Base-by-base conservation (phyloP, 2,329 filamentous ascomycete species). In the Dactylellina leptospora region DNA sequence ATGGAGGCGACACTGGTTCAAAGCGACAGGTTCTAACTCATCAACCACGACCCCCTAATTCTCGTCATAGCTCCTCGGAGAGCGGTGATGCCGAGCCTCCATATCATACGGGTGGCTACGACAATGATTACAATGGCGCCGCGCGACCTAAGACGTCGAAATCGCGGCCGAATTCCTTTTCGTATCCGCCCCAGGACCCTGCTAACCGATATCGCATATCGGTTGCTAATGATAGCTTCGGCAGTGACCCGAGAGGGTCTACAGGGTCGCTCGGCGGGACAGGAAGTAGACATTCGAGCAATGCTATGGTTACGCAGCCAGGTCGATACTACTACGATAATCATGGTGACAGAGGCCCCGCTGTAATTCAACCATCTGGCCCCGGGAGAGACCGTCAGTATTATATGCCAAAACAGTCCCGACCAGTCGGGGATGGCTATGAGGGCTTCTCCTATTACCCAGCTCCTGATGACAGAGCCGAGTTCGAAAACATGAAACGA, bases 101-200 rank as follows among this genome's bases (percentile, higher is more conserved):
- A 9, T 72, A 64, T 38, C 59, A 11, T 13, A 16, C 44, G 1
- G 33, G 38, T n/a, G 22, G 51, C 16, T 71, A 63, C 18, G 66
- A 71, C 11, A 61, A 40, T 6, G 66, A 71, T 10, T 71, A 71
- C 36, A 53, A 20, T 5, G 38, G 44, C 8, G 25, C 60, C 22
- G n/a, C 23, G 9, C 33, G 66, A 11, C 66, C 66, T 8, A 63
- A 64, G 16, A 27, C 38, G 6, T 40, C 51, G 9, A 72, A 64
- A 23, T 64, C 68, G 2, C 38, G 68, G 27, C 68, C 68, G 4
- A 63, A 72, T 54, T 72, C 68, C 8, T 72, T 72, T 45, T 72
- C 68, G 2, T 64, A 60, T 27, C 42, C 42, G 16, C 38, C 23
- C 3, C 20, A 44, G 4, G 50, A 64, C 18, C 36, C 13, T 40